Evolutionary conservation across 768 basidiomycete species (phyloP).

Genomic region (Gloeostereum incarnatum): DNA sequence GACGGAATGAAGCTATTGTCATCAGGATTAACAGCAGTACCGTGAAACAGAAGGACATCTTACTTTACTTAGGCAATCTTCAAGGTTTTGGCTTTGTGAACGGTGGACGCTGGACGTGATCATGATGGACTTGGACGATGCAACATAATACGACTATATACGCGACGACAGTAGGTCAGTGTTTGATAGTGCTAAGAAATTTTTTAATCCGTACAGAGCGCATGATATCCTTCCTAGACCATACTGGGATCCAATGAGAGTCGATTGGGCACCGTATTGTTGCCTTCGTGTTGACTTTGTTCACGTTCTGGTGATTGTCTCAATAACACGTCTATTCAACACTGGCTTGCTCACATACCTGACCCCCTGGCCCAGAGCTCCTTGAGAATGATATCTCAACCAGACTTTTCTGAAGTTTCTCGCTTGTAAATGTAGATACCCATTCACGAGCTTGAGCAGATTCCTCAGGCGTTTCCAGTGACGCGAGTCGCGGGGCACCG

Average conservation of each 20-base stretch:
- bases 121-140: conserved; percentile 60
- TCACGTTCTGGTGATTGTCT: conserved; percentile 55
- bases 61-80: conserved; percentile 65
- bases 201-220: too few species aligned
- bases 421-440: conserved; percentile 37
- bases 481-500: too few species aligned
- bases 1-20: conserved; percentile 47
- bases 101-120: conserved; percentile 62
- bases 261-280: conserved; percentile 52
- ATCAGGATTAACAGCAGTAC: not conserved
- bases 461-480: conserved; percentile 31
- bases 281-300: conserved; percentile 83
- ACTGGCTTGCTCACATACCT: conserved; percentile 32
- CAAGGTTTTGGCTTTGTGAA: conserved; percentile 71
- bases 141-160: conserved; percentile 50
- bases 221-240: conserved; percentile 46
- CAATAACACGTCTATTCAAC: conserved; percentile 3
- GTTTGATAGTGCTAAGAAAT: conserved; percentile 32
- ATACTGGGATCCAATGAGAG: conserved; percentile 58
- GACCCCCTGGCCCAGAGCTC: conserved; percentile 81
- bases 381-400: conserved; percentile 65
- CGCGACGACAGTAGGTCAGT: not conserved
- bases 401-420: conserved; percentile 34
- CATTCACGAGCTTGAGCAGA: conserved; percentile 41
- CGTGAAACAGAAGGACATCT: conserved; percentile 3